phyloP scores from a whole-genome alignment of 1,139 yeast genomes.

The Saccharomyces hybrid region DNA sequence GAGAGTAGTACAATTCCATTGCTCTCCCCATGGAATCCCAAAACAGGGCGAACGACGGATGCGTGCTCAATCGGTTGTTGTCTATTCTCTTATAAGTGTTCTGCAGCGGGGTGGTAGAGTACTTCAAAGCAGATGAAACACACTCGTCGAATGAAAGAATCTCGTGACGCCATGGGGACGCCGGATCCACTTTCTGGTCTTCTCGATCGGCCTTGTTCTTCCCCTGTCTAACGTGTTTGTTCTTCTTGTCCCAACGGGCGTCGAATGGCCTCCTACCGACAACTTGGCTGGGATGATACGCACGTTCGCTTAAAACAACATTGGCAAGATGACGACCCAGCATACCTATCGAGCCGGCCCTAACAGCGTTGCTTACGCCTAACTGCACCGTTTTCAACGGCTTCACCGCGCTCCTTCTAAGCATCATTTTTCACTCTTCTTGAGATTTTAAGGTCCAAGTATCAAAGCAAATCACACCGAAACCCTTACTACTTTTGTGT shows the following conservation, averaged over 20 bases:
- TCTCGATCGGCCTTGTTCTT: not conserved
- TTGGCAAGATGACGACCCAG: not conserved
- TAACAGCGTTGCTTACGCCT: not conserved
- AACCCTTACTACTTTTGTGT: too few species aligned
- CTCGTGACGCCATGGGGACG: slow-evolving; percentile 37
- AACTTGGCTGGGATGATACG: not conserved
- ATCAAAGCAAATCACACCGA: not conserved
- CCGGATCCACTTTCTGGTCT: slow-evolving; percentile 1
- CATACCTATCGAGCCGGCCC: not conserved
- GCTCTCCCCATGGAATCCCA: slow-evolving; percentile 42
- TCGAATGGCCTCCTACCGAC: not conserved
- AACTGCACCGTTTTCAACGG: not conserved
- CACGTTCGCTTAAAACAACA: not conserved
- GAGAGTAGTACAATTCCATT: slow-evolving; percentile 38
- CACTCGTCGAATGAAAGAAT: slow-evolving; percentile 42
- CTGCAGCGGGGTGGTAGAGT: slow-evolving; percentile 21
- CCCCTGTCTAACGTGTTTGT: not conserved
- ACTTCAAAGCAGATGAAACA: slow-evolving; percentile 31
- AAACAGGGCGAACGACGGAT: slow-evolving; percentile 29
- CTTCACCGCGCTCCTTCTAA: not conserved
- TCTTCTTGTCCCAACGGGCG: not conserved
- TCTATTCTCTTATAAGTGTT: slow-evolving; percentile 10
- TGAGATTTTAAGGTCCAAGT: not conserved
- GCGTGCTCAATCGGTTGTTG: slow-evolving; percentile 12
- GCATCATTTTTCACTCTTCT: not conserved